Percentiles rank a stretch among this genome's conserved stretches.
phyloP scores from a whole-genome alignment of 306 rosid species.

The Castanopsis chinensis region DNA sequence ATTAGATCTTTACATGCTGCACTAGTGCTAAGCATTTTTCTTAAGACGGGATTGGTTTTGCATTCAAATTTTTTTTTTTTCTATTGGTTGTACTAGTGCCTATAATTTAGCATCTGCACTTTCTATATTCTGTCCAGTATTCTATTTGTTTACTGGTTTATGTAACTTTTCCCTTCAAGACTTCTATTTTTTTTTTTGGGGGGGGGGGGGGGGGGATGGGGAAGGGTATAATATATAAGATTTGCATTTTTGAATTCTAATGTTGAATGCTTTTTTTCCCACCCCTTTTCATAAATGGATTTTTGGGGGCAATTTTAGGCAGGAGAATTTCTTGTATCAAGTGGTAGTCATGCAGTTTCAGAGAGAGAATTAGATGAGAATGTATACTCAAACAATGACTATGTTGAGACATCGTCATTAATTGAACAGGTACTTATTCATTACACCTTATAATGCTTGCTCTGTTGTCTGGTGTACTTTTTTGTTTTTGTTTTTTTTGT shows the following conservation, averaged over 20 bases:
- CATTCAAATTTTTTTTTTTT: neutral
- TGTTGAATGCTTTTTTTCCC: constrained; percentile 1
- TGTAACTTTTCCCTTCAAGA: neutral
- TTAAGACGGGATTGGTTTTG: neutral
- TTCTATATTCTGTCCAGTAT: neutral
- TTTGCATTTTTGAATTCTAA: constrained; percentile 6
- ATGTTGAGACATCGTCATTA: constrained; percentile 60
- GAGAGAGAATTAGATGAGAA: constrained; percentile 81
- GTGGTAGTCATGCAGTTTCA: constrained; percentile 52
- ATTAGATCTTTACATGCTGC: neutral
- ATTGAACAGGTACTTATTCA: constrained; percentile 72
- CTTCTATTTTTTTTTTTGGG: too few relatives aligned
- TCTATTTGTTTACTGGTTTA: constrained; percentile 7
- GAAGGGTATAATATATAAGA: neutral
- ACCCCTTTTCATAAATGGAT: constrained; percentile 13
- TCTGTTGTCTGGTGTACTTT: neutral
- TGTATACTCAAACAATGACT: constrained; percentile 61
- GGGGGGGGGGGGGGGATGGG: too few relatives aligned
- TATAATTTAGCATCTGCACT: constrained; percentile 9
- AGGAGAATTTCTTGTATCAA: constrained; percentile 72
- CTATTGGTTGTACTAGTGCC: neutral
- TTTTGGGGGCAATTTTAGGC: constrained; percentile 61
- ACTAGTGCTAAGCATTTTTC: neutral
- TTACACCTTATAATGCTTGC: constrained; percentile 12
- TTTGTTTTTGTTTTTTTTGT: too few relatives aligned